phyloP scores from a whole-genome alignment of 805 yeast genomes.

The Sugiyamaella smithiae region DNA sequence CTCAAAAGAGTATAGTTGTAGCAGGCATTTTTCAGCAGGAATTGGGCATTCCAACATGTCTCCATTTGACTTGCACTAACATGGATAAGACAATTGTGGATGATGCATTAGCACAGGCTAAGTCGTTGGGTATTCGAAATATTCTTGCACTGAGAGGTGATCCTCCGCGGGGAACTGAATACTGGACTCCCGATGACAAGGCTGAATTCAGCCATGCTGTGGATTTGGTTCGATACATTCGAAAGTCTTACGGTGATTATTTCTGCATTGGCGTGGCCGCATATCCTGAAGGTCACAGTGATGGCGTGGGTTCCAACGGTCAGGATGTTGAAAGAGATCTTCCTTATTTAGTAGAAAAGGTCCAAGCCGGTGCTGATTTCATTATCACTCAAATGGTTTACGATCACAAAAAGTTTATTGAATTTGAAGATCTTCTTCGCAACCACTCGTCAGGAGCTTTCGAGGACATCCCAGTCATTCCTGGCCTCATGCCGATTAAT shows the following conservation, averaged over 20 bases:
- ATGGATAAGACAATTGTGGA: constrained; percentile 77
- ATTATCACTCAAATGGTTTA: constrained; percentile 88
- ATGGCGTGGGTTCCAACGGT: constrained; percentile 69
- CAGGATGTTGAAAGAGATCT: constrained; percentile 71
- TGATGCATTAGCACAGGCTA: constrained; percentile 69
- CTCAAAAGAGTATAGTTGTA: constrained; percentile 78
- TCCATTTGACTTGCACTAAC: constrained; percentile 96
- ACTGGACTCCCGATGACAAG: constrained; percentile 45
- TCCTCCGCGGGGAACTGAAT: constrained; percentile 78
- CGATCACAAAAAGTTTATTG: constrained; percentile 73
- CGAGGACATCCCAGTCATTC: constrained; percentile 57
- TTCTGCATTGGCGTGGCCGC: constrained; percentile 97
- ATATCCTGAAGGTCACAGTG: constrained; percentile 96
- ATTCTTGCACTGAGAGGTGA: constrained; percentile 94
- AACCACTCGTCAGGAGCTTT: constrained; percentile 37
- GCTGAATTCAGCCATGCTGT: constrained; percentile 72
- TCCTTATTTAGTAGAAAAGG: constrained; percentile 77
- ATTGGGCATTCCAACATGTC: constrained; percentile 80
- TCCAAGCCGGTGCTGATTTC: constrained; percentile 93
- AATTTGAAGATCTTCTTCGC: constrained; percentile 50
- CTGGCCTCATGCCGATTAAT: constrained; percentile 90
- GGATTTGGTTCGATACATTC: constrained; percentile 82
- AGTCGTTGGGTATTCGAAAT: constrained; percentile 75
- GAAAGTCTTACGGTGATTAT: constrained; percentile 64
- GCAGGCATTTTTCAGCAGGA: constrained; percentile 75